Conservation (phyloP, 2,329 filamentous ascomycete genomes). For the Penicillium psychrosexuale region DNA sequence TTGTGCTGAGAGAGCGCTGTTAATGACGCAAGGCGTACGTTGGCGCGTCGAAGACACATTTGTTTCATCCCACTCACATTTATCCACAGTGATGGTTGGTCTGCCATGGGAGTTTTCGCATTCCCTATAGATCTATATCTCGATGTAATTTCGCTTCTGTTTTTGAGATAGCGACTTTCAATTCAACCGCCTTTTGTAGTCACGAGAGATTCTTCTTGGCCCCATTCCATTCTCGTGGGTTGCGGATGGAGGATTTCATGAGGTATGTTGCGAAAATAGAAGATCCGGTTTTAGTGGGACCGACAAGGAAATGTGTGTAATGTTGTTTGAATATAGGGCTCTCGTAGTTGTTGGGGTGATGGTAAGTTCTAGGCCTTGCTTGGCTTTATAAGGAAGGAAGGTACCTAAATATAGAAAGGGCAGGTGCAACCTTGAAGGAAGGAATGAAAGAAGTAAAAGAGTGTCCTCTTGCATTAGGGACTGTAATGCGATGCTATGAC, state of each 20-base stretch:
- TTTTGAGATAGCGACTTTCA: neutral
- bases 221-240: too few species aligned
- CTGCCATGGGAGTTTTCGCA: neutral
- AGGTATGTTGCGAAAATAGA: too few species aligned
- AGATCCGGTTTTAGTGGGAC: neutral
- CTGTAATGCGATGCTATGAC: neutral
- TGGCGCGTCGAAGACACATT: too few species aligned
- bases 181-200: neutral
- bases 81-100: too few species aligned
- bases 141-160: neutral
- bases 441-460: neutral
- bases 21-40: too few species aligned
- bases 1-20: too few species aligned
- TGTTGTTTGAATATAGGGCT: neutral
- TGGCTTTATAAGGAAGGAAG: neutral
- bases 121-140: neutral
- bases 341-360: neutral
- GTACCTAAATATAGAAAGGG: neutral
- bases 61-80: too few species aligned
- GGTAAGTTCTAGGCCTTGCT: neutral
- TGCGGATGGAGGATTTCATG: too few species aligned
- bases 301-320: neutral
- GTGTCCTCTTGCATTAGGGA: neutral
- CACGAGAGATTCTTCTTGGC: neutral
- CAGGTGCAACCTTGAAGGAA: neutral